Conservation (phyloP, 2,329 filamentous ascomycete genomes). For the Talaromyces sp. region DNA sequence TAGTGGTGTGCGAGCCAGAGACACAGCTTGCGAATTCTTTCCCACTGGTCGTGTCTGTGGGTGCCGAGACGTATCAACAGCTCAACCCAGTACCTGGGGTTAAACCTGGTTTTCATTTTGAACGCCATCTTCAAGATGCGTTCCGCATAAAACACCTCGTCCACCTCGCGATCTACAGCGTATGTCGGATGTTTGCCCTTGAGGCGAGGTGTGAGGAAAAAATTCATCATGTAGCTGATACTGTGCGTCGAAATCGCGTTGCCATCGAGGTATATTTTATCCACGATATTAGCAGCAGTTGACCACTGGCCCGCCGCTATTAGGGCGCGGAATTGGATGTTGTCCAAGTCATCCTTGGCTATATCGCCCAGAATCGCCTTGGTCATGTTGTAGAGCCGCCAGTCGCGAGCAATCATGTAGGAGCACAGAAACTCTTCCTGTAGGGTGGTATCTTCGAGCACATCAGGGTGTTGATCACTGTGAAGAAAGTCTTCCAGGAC, state of each 20-base stretch:
- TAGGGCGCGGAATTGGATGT: conserved; percentile 36
- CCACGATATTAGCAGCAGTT: conserved; percentile 28
- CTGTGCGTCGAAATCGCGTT: conserved; percentile 40
- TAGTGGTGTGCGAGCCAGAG: conserved; percentile 47
- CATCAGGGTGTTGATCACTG: conserved; percentile 61
- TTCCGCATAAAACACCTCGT: conserved; percentile 39
- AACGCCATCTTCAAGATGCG: conserved; percentile 45
- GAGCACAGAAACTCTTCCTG: conserved; percentile 51
- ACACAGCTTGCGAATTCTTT: conserved; percentile 47
- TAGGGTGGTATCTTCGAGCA: conserved; percentile 49
- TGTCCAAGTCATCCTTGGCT: conserved; percentile 25
- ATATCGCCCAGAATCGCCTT: conserved; percentile 47
- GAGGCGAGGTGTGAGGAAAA: conserved; percentile 25
- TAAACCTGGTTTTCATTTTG: conserved; percentile 34
- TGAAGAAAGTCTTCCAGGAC: conserved; percentile 48
- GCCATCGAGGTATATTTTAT: conserved; percentile 45
- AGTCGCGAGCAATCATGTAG: conserved; percentile 48
- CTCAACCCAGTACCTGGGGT: conserved; percentile 49
- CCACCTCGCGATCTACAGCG: conserved; percentile 26
- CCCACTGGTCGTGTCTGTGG: conserved; percentile 46
- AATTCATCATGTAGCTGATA: conserved; percentile 37
- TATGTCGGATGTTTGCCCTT: conserved; percentile 19
- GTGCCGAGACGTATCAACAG: conserved; percentile 56
- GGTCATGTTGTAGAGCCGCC: conserved; percentile 49
- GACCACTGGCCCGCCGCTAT: conserved; percentile 26